These are phyloP conservation scores for Neofusicoccum sp. DNA, from an alignment of 2,329 filamentous ascomycete species.

Conservation along the genomic window DNA sequence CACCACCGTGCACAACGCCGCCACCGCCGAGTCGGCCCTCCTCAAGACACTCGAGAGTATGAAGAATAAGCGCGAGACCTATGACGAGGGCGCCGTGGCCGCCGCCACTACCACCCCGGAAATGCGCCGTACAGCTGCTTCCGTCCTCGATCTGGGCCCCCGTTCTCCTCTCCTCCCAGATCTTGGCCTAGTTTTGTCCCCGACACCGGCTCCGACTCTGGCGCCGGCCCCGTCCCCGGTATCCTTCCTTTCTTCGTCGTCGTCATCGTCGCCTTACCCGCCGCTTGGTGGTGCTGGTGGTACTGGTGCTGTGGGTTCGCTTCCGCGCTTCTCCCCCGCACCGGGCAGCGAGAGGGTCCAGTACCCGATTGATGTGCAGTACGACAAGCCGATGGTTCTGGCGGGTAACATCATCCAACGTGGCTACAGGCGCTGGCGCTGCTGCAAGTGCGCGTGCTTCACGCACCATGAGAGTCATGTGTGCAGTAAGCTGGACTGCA, in stretches of 20 bases:
- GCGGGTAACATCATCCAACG: neutral
- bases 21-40: neutral
- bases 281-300: neutral
- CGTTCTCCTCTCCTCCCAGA: neutral
- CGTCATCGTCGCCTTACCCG: neutral
- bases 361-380: neutral
- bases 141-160: conserved; percentile 1
- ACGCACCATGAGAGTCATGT: conserved; percentile 22
- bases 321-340: neutral
- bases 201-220: neutral
- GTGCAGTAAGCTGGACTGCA: conserved; percentile 18
- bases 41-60: neutral
- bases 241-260: too few species aligned
- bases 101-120: neutral
- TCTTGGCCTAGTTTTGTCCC: neutral
- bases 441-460: conserved; percentile 19
- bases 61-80: neutral
- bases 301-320: neutral
- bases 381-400: neutral
- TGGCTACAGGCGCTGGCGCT: conserved; percentile 15
- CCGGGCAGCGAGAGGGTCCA: neutral
- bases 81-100: neutral
- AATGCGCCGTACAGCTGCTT: neutral
- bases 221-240: neutral
- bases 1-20: neutral